These are phyloP conservation scores for Wallemia mellicola DNA, from an alignment of 1,284 basidiomycete genomes.

Conservation along the genomic window DNA sequence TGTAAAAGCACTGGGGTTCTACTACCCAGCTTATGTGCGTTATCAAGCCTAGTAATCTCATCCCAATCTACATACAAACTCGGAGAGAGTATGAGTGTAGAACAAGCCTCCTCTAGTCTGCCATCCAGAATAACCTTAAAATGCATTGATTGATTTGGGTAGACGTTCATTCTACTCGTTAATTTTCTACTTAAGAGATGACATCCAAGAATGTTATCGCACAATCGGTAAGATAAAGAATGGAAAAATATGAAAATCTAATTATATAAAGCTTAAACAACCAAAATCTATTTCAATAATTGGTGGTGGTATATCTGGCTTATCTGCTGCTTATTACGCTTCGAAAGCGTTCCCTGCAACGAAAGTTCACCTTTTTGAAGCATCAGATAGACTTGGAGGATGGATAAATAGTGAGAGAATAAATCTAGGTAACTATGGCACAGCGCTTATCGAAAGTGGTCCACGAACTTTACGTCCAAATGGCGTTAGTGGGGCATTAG, in stretches of 20 bases:
- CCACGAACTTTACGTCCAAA: background rate
- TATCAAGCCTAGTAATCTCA: background rate
- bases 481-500: background rate
- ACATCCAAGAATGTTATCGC: background rate
- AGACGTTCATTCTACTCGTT: background rate
- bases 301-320: background rate
- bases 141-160: background rate
- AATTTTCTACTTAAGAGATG: background rate
- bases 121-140: background rate
- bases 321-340: background rate
- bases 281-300: background rate
- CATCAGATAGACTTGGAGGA: background rate
- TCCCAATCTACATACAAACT: background rate
- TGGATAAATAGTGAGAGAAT: background rate
- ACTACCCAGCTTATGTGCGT: background rate
- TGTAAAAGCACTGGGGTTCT: background rate
- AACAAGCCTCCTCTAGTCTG: background rate
- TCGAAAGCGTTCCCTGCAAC: background rate
- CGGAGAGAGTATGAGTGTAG: background rate
- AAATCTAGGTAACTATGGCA: background rate
- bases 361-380: background rate
- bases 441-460: background rate
- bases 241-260: too few species aligned
- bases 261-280: background rate
- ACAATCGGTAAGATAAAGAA: too few species aligned